A percentile compares a stretch with the other conserved stretches of the same genome.
phyloP scores from a whole-genome alignment of 768 basidiomycete species.

The Mycena indigotica region DNA sequence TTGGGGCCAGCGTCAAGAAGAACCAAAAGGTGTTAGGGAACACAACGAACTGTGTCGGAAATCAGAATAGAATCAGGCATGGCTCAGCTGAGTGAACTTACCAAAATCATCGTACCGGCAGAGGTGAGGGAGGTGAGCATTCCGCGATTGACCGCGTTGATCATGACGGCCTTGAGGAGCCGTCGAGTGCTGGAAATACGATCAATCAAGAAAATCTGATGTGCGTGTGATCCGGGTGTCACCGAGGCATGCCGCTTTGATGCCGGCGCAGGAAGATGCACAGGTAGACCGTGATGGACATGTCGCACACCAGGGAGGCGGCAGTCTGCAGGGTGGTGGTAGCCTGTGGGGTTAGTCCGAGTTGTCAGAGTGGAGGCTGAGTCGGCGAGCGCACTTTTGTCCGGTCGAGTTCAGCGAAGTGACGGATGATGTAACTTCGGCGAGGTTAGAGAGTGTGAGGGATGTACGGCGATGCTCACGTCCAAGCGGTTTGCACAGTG shows the following conservation, averaged over 20 bases:
- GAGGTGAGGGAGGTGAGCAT: conserved; percentile 1
- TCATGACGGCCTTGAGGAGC: not conserved
- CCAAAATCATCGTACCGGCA: not conserved
- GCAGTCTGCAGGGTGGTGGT: conserved; percentile 3
- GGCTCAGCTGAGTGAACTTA: not conserved
- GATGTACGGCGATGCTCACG: not conserved
- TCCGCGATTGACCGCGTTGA: conserved; percentile 3
- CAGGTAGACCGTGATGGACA: conserved; percentile 1
- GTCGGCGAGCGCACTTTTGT: not conserved
- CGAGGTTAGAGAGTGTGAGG: not conserved
- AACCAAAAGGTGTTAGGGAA: conserved; percentile 3
- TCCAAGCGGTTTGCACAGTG: not conserved
- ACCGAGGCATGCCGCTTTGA: not conserved
- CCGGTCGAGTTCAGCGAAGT: not conserved
- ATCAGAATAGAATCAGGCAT: not conserved
- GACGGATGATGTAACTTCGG: not conserved
- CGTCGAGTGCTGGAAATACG: not conserved
- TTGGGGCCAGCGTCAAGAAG: conserved; percentile 3
- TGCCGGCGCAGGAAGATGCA: not conserved
- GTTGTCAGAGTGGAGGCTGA: not conserved
- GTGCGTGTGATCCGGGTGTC: too few relatives aligned
- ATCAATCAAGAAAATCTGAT: too few relatives aligned
- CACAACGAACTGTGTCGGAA: not conserved
- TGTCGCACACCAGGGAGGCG: not conserved
- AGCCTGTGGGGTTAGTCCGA: not conserved